A percentile compares a stretch with the other conserved stretches of the same genome.
Evolutionary conservation across 2,329 filamentous ascomycete species (phyloP).

Genomic region (Zasmidium cellare): DNA sequence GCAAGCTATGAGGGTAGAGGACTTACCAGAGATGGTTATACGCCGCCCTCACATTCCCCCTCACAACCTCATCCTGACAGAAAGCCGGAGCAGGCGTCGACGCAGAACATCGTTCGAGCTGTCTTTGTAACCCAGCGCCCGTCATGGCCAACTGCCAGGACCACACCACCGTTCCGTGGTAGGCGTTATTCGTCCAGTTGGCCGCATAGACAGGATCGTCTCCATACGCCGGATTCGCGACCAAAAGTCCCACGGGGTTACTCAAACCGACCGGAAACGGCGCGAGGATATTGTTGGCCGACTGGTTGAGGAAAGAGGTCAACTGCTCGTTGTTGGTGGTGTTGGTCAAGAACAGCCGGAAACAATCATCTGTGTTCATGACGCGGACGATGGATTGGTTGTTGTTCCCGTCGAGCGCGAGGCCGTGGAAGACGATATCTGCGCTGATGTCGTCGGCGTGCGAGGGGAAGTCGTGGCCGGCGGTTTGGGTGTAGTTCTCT

Average conservation of each 20-base stretch:
- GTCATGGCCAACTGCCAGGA: slow-evolving; percentile 66
- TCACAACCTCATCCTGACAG: slow-evolving; percentile 48
- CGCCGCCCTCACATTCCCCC: slow-evolving; percentile 44
- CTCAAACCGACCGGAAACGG: slow-evolving; percentile 61
- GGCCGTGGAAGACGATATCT: slow-evolving; percentile 55
- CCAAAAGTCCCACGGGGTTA: slow-evolving; percentile 57
- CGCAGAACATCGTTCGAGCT: slow-evolving; percentile 53
- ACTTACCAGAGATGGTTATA: slow-evolving; percentile 59
- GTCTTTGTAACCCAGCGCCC: slow-evolving; percentile 59
- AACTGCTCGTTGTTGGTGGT: slow-evolving; percentile 57
- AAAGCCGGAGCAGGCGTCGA: slow-evolving; percentile 47
- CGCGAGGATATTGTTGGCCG: slow-evolving; percentile 57
- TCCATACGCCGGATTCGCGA: slow-evolving; percentile 63
- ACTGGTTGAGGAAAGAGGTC: slow-evolving; percentile 57
- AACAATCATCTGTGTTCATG: slow-evolving; percentile 66
- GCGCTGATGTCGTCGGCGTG: slow-evolving; percentile 44
- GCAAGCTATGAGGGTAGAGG: not conserved
- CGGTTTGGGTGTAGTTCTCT: slow-evolving; percentile 45
- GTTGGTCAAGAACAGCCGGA: slow-evolving; percentile 61
- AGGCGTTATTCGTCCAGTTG: slow-evolving; percentile 59
- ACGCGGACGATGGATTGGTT: slow-evolving; percentile 54
- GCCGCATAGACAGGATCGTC: slow-evolving; percentile 47
- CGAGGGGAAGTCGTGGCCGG: slow-evolving; percentile 44
- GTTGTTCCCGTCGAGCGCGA: slow-evolving; percentile 57
- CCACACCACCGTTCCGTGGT: slow-evolving; percentile 67